These are phyloP conservation scores for Sporothrix variecibatus DNA, from an alignment of 2,329 filamentous ascomycete species.

Conservation along the genomic window DNA sequence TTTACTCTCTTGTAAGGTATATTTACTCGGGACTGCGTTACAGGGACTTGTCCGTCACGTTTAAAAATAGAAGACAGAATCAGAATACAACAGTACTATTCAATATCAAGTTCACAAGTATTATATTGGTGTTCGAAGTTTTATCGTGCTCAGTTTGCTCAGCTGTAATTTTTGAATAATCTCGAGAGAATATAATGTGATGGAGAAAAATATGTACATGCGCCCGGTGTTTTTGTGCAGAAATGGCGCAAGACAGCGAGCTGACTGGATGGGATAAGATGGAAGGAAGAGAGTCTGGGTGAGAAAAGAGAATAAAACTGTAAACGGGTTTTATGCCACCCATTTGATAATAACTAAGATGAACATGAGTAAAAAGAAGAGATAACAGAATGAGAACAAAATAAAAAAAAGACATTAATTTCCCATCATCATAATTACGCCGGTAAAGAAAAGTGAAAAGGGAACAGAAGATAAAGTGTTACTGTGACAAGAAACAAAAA, in stretches of 20 bases:
- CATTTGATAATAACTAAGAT: not conserved
- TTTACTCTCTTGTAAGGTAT: not conserved
- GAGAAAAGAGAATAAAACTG: not conserved
- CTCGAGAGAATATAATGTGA: not conserved
- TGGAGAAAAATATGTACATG: not conserved
- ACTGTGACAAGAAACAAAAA: constrained; percentile 2
- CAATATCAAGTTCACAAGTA: no score
- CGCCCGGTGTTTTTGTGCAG: not conserved
- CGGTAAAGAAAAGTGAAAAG: constrained; percentile 2
- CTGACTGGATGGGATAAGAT: not conserved
- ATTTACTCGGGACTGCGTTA: not conserved
- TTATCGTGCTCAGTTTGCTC: not conserved
- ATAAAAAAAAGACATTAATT: constrained; percentile 14
- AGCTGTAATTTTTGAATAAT: not conserved
- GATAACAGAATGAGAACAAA: not conserved
- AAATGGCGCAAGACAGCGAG: not conserved
- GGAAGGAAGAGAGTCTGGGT: not conserved
- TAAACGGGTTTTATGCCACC: not conserved
- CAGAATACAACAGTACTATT: not conserved
- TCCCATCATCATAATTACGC: constrained; percentile 27
- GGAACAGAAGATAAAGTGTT: not conserved
- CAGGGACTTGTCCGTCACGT: not conserved
- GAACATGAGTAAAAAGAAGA: not conserved
- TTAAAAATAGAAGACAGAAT: not conserved
- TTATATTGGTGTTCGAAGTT: no score